A percentile compares a stretch with the other conserved stretches of the same genome.
These are phyloP conservation scores for Halophytophthora polymorphica DNA, from an alignment of 352 stramenopile species.

Conservation along the genomic window DNA sequence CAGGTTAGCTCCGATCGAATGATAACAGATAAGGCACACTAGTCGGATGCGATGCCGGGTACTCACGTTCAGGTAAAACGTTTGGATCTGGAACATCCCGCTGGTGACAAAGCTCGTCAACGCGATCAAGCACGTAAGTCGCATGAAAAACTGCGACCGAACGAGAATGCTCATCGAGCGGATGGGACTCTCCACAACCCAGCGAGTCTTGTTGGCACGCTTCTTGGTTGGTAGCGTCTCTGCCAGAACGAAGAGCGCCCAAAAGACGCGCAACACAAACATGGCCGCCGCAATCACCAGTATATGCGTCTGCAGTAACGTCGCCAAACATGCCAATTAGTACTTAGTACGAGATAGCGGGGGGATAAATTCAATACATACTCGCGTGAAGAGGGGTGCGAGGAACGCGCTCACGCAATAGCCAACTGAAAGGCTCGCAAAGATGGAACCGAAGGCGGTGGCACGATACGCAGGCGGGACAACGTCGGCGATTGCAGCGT, in stretches of 20 bases:
- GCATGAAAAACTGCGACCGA: slow-evolving; percentile 57
- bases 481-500: slow-evolving; percentile 58
- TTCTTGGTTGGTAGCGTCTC: slow-evolving; percentile 51
- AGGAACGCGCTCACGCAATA: slow-evolving; percentile 55
- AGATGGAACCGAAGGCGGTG: slow-evolving; percentile 54
- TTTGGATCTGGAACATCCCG: slow-evolving; percentile 56
- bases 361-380: slow-evolving; percentile 14
- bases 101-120: slow-evolving; percentile 65
- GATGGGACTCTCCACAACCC: slow-evolving; percentile 52
- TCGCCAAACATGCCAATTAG: not conserved
- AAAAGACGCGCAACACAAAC: slow-evolving; percentile 53
- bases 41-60: not conserved
- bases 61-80: slow-evolving; percentile 72
- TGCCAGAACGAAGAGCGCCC: slow-evolving; percentile 46
- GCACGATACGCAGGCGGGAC: slow-evolving; percentile 51
- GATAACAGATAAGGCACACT: not conserved
- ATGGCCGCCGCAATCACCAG: slow-evolving; percentile 42
- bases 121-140: slow-evolving; percentile 61
- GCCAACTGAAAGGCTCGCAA: slow-evolving; percentile 46
- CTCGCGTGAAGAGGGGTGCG: slow-evolving; percentile 49
- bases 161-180: slow-evolving; percentile 64
- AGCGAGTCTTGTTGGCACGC: slow-evolving; percentile 25
- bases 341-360: not conserved
- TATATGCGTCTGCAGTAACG: slow-evolving; percentile 38
- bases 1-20: slow-evolving; percentile 3